Conservation (phyloP, 495 filamentous ascomycete genomes). For the Pyronema omphalodes region DNA sequence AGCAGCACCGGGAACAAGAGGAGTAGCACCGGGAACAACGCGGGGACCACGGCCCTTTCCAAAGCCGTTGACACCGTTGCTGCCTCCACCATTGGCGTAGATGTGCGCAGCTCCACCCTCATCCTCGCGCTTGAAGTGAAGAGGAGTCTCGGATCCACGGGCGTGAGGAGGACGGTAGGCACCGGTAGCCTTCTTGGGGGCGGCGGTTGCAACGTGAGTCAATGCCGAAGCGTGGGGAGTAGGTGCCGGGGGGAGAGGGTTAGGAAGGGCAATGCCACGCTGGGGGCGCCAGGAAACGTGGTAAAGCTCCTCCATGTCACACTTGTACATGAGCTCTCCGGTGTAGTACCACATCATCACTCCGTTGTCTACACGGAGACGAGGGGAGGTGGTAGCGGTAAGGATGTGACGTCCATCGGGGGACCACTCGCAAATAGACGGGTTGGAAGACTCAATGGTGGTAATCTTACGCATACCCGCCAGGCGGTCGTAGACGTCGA, state of each 20-base stretch:
- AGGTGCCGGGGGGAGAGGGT: constrained; percentile 61
- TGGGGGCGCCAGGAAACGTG: constrained; percentile 81
- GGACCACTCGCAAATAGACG: constrained; percentile 89
- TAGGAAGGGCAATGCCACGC: constrained; percentile 37
- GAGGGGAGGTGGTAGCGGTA: constrained; percentile 88
- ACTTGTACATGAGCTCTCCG: constrained; percentile 80
- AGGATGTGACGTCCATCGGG: constrained; percentile 88
- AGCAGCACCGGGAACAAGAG: constrained; percentile 48
- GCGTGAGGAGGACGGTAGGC: constrained; percentile 96
- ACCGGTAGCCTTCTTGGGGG: constrained; percentile 82
- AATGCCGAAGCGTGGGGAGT: constrained; percentile 68
- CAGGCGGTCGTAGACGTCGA: constrained; percentile 91
- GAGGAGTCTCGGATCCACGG: constrained; percentile 66
- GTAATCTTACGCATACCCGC: constrained; percentile 77
- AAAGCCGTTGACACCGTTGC: constrained; percentile 54
- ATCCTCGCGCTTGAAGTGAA: constrained; percentile 95
- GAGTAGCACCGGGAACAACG: constrained; percentile 64
- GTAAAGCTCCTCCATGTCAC: constrained; percentile 86
- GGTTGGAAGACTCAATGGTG: constrained; percentile 89
- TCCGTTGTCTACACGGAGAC: constrained; percentile 89
- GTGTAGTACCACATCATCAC: constrained; percentile 87
- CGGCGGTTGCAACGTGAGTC: constrained; percentile 69
- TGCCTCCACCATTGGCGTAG: constrained; percentile 53
- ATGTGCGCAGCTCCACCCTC: constrained; percentile 83
- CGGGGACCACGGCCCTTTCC: constrained; percentile 46